These are phyloP conservation scores for Psidium guajava DNA, from an alignment of 345 rosid genomes.

Conservation along the genomic window DNA sequence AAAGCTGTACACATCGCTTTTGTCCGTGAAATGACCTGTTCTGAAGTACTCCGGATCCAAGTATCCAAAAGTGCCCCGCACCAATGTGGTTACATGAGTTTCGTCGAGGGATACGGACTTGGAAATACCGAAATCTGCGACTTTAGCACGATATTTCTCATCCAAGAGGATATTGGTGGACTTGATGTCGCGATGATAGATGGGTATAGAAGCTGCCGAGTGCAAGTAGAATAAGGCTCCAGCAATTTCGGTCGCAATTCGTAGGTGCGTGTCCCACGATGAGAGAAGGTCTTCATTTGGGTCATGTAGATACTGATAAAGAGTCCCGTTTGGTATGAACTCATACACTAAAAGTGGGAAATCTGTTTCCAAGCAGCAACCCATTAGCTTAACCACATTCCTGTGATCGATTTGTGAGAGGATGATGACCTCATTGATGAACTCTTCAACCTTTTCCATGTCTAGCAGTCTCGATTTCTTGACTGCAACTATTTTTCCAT, in stretches of 20 bases:
- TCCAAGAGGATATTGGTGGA: background rate
- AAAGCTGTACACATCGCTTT: background rate
- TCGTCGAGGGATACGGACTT: background rate
- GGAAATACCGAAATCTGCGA: background rate
- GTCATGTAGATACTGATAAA: background rate
- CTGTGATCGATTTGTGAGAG: background rate
- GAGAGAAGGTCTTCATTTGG: background rate
- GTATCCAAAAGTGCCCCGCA: background rate
- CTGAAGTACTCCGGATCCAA: background rate
- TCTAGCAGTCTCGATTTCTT: background rate
- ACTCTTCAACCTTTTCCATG: background rate
- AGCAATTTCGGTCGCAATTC: background rate
- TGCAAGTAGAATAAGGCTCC: constrained; percentile 1
- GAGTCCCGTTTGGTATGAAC: constrained; percentile 2
- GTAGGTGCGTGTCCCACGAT: constrained; percentile 1
- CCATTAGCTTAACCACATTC: background rate
- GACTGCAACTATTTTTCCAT: background rate
- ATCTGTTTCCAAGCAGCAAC: background rate
- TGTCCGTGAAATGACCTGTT: background rate
- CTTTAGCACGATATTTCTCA: background rate
- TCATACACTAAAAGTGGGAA: background rate
- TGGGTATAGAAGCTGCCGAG: background rate
- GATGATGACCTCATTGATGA: background rate
- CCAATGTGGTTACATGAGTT: constrained; percentile 3
- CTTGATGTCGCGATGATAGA: background rate